A percentile compares a stretch with the other conserved stretches of the same genome.
These are phyloP conservation scores for Pyrrhoderma lamaoense DNA, from an alignment of 1,284 basidiomycete species.

Conservation along the genomic window DNA sequence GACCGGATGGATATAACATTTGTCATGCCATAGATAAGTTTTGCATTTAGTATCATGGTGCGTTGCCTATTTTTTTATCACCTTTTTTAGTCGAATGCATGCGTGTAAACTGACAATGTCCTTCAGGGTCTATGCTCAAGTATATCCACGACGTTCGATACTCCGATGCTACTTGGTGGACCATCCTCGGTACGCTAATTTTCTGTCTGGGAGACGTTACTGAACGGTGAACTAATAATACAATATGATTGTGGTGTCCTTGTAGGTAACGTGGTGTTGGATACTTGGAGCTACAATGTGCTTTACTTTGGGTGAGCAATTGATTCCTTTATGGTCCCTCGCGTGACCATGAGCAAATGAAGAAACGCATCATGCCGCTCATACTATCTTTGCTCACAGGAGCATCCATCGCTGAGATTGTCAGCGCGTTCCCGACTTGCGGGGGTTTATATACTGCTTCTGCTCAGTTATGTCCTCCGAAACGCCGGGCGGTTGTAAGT, in stretches of 20 bases:
- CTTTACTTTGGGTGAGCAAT: conserved; percentile 51
- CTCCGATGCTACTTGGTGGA: conserved; percentile 67
- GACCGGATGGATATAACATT: neutral
- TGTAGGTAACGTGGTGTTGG: conserved; percentile 74
- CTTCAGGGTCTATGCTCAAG: conserved; percentile 67
- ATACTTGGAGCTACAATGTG: conserved; percentile 70
- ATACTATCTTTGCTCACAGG: conserved; percentile 27
- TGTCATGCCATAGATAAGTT: conserved; percentile 47
- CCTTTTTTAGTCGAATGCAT: neutral
- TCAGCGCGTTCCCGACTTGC: conserved; percentile 76
- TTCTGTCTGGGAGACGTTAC: neutral
- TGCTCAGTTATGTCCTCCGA: conserved; percentile 62
- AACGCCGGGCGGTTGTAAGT: conserved; percentile 54
- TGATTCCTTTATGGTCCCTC: neutral
- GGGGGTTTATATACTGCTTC: conserved; percentile 80
- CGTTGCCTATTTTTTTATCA: conserved; percentile 11
- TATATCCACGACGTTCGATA: conserved; percentile 77
- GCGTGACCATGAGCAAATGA: too few species aligned
- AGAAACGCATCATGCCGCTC: too few species aligned
- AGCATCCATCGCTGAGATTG: conserved; percentile 72
- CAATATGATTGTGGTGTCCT: conserved; percentile 8
- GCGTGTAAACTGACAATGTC: neutral
- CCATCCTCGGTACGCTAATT: conserved; percentile 55
- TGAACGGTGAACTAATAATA: neutral
- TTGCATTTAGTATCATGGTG: conserved; percentile 74